Evolutionary conservation across 352 stramenopile genomes (phyloP).

Genomic region (Globisporangium perplexum): DNA sequence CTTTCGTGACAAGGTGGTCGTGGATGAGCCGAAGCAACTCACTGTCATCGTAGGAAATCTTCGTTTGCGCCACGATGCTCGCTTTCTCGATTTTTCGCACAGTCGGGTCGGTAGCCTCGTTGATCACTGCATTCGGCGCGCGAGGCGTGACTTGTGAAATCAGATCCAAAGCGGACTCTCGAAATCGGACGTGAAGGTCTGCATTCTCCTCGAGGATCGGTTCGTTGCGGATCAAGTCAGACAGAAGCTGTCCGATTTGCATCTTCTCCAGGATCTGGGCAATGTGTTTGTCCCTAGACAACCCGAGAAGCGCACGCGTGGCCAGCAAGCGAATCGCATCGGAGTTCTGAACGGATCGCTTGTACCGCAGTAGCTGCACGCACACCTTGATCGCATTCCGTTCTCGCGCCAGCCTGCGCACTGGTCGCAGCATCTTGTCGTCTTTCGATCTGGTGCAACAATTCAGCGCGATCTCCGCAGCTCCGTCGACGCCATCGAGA

Average conservation of each 20-base stretch:
- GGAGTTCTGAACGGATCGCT: constrained; percentile 80
- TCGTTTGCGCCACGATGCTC: constrained; percentile 84
- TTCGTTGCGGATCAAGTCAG: constrained; percentile 82
- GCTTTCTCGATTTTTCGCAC: constrained; percentile 87
- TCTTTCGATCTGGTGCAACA: constrained; percentile 61
- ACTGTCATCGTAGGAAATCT: constrained; percentile 81
- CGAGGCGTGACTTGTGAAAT: constrained; percentile 85
- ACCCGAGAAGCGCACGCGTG: constrained; percentile 70
- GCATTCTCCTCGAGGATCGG: constrained; percentile 83
- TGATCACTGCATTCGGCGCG: constrained; percentile 77
- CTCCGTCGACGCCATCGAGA: not conserved
- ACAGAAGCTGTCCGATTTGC: constrained; percentile 80
- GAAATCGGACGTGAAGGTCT: constrained; percentile 83
- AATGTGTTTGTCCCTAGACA: constrained; percentile 85
- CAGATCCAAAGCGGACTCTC: constrained; percentile 80
- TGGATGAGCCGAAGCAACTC: constrained; percentile 81
- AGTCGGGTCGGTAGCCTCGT: constrained; percentile 83
- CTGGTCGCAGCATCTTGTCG: constrained; percentile 58
- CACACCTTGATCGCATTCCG: constrained; percentile 87
- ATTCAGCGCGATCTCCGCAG: constrained; percentile 17
- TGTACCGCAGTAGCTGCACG: constrained; percentile 83
- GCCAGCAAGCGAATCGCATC: constrained; percentile 81
- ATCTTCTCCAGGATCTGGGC: constrained; percentile 90
- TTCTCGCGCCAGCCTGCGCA: constrained; percentile 68
- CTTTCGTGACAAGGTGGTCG: constrained; percentile 75